A percentile compares a stretch with the other conserved stretches of the same genome.
These are phyloP conservation scores for Helicostylum pulchrum DNA, from an alignment of 192 early-diverging fungal genomes.

Conservation along the genomic window DNA sequence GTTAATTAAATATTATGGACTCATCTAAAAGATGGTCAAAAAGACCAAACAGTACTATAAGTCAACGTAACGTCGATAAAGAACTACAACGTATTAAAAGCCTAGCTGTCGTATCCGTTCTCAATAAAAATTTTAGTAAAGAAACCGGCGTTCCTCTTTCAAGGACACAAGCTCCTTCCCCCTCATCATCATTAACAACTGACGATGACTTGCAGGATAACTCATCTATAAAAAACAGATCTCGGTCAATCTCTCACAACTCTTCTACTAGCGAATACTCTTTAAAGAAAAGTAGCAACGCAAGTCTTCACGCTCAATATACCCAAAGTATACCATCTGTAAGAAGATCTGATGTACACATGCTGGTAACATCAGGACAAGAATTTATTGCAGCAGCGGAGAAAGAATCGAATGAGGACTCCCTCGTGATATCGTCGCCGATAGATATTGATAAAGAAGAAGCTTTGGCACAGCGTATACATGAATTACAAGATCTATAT, in stretches of 20 bases:
- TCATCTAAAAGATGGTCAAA: conserved; percentile 4
- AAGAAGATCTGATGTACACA: conserved; percentile 3
- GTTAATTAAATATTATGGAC: conserved; percentile 1
- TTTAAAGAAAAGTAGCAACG: background rate
- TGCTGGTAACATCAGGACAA: background rate
- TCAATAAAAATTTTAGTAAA: conserved; percentile 12
- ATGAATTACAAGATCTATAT: conserved; percentile 6
- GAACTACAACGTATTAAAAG: conserved; percentile 23
- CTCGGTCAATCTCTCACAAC: background rate
- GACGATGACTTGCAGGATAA: background rate
- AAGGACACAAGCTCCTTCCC: background rate
- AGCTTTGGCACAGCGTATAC: background rate
- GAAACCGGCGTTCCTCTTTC: background rate
- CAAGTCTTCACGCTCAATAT: background rate
- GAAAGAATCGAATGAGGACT: background rate
- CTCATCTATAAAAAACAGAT: background rate
- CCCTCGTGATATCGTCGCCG: background rate
- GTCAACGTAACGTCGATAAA: conserved; percentile 13
- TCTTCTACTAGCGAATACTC: too few species aligned
- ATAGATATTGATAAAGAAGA: conserved; percentile 11
- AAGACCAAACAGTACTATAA: background rate
- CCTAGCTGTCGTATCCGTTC: conserved; percentile 14
- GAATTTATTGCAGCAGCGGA: background rate
- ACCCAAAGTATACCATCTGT: background rate
- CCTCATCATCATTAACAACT: background rate